Percentiles rank a stretch among this genome's conserved stretches.
phyloP scores from a whole-genome alignment of 768 basidiomycete genomes.

The Rhodotorula paludigena region DNA sequence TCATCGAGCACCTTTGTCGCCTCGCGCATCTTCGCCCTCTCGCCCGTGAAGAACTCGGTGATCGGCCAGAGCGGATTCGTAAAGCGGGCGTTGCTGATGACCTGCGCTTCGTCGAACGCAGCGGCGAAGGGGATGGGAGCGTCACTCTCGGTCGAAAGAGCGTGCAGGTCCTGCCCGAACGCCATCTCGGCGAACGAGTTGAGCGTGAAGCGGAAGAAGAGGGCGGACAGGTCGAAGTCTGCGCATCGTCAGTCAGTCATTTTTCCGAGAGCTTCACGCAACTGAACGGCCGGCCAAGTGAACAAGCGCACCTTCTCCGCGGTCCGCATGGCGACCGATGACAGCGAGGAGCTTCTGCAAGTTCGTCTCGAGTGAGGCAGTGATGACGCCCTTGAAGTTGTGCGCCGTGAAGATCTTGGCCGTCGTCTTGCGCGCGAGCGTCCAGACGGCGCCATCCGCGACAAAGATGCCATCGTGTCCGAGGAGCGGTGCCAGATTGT shows the following conservation, averaged over 20 bases:
- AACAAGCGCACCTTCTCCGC: conserved; percentile 2
- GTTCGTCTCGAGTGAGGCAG: conserved; percentile 3
- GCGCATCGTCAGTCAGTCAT: too few relatives aligned
- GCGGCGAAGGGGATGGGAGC: conserved; percentile 27
- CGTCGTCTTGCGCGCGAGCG: conserved; percentile 8
- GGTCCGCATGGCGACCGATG: conserved; percentile 21
- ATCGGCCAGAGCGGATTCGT: conserved; percentile 27
- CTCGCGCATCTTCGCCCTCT: conserved; percentile 1
- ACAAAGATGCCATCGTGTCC: conserved; percentile 24
- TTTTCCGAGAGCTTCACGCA: too few relatives aligned
- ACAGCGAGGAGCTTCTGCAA: conserved; percentile 9
- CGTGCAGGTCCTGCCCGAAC: conserved; percentile 16
- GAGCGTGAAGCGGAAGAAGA: conserved; percentile 37
- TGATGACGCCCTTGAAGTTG: conserved; percentile 26
- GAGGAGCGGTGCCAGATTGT: not conserved
- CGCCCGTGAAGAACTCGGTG: conserved; percentile 15
- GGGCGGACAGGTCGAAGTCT: conserved; percentile 16
- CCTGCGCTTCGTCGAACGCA: conserved; percentile 26
- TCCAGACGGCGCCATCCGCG: conserved; percentile 20
- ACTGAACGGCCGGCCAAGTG: not conserved
- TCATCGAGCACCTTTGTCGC: conserved; percentile 17
- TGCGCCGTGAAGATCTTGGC: conserved; percentile 20
- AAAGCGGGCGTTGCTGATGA: conserved; percentile 11
- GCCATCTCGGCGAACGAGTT: conserved; percentile 26
- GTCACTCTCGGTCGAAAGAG: conserved; percentile 22